Evolutionary conservation across 2,329 filamentous ascomycete genomes (phyloP), one percentile per base, ranked within the genome.

Genomic region (Cercospora sp.): DNA sequence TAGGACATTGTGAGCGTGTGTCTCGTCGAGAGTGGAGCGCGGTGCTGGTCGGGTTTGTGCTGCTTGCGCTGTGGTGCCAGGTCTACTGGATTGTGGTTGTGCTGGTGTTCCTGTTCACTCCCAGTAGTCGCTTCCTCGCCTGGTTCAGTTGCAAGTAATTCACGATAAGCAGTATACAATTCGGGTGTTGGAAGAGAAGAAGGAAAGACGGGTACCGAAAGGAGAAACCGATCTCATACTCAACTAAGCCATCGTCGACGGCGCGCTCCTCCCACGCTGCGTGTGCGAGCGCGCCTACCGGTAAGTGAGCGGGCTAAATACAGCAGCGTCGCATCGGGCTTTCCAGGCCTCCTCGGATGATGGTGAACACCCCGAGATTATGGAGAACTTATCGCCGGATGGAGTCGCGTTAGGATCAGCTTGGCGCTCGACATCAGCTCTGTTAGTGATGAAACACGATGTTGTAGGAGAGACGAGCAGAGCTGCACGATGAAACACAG

Each of bases 301-400:
- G 28, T 28, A 28, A 28, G 36, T 42, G 5, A 42, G 36, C 36
- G 16, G 36, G 36, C 36, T 42, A 57, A 57, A 57, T 57, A 28
- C 53, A 57, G 53, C 53, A 57, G 53, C 53, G 53, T 28, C 8
- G 53, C 48, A 53, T 57, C 53, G 53, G 53, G 53, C 53, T 57
- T 26, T 42, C 36, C 36, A 42, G 31, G 31, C 31, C 42, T 10
- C 12, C 48, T 53, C 48, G 48, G 48, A 53, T 53, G 20, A 26
- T 16, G 48, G 10, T 53, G 48, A 53, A 48, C 45, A 51, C 45
- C 45, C 45, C 45, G 45, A 51, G 45, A 51, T 51, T 51, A 51
- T 20, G 20, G 45, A 26, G 45, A 26, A 51, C 18, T 51, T 51
- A 16, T 26, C 45, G 45, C 45, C 45, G 45, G 7, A 26, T 5